Evolutionary conservation across 768 basidiomycete genomes (phyloP).

Genomic region (Imleria badia): DNA sequence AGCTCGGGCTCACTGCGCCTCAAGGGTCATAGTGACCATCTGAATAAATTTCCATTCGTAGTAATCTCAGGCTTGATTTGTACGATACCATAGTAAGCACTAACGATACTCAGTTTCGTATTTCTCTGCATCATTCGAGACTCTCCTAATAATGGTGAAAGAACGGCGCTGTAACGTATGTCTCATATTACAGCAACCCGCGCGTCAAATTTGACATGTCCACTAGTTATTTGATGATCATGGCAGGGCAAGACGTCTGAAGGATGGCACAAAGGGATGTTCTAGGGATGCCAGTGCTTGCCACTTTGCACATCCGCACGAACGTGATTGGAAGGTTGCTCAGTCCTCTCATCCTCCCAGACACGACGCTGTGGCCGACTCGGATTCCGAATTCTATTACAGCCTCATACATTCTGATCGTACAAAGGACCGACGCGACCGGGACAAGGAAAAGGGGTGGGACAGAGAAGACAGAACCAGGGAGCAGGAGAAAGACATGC

Average conservation of each 20-base stretch:
- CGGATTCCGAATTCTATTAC: slow-evolving; percentile 25
- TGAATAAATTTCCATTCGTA: slow-evolving; percentile 13
- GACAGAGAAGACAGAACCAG: background rate
- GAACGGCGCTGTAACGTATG: slow-evolving; percentile 32
- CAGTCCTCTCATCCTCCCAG: slow-evolving; percentile 26
- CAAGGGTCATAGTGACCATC: background rate
- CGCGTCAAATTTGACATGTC: slow-evolving; percentile 5
- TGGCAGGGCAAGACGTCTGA: slow-evolving; percentile 24
- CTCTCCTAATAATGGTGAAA: slow-evolving; percentile 14
- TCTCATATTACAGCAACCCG: background rate
- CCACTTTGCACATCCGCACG: slow-evolving; percentile 33
- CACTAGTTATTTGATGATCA: slow-evolving; percentile 30
- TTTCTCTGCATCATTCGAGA: background rate
- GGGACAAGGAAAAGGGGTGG: slow-evolving; percentile 9
- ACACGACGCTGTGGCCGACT: slow-evolving; percentile 18
- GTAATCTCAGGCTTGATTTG: slow-evolving; percentile 15
- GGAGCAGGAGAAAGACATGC: background rate
- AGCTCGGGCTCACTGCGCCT: slow-evolving; percentile 21
- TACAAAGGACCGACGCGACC: slow-evolving; percentile 4
- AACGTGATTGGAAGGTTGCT: slow-evolving; percentile 35
- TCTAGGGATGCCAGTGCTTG: slow-evolving; percentile 20
- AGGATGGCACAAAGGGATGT: slow-evolving; percentile 24
- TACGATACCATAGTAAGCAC: slow-evolving; percentile 13
- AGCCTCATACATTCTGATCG: slow-evolving; percentile 9
- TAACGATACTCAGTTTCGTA: background rate